Evolutionary conservation across 2,329 filamentous ascomycete genomes (phyloP), one percentile per base, ranked within the genome.

Genomic region (Penicillium frequentans): DNA sequence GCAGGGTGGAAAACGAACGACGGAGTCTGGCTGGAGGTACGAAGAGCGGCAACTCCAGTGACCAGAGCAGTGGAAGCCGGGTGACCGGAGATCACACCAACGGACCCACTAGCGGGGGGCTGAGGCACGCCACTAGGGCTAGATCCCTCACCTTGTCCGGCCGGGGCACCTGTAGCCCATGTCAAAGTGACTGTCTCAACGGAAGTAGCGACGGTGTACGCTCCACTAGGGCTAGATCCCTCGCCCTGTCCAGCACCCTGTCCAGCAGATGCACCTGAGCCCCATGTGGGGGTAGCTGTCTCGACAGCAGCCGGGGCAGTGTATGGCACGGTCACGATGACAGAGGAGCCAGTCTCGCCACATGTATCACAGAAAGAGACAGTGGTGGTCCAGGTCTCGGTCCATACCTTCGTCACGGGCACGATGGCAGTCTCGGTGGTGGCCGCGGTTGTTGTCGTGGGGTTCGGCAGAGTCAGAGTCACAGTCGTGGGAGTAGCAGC

Each of bases 401-500:
- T 33, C 31, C 31, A 33, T 33, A 11, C 11, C 11, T 33, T 5
- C 13, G 31, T 33, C 13, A 33, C 31, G 31, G 31, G 27, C 23
- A 35, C 39, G n/a, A 35, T 42, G 24, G 61, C 53, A 21, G 58
- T 59, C 26, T 49, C 54, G 16, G 60, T 31, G 14, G 39, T 54
- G n/a, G 46, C 49, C 46, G 49, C 51, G 14, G 56, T 54, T 4
- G 61, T 31, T 16, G 59, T 55, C n/a, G 60, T 61, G 16, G 61
- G 51, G 19, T 57, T 56, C 19, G 69, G 70, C 27, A 71, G 53
- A 29, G 72, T 75, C 29, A 75, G 68, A 27, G 72, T 73, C 45
- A 76, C 74, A 2, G 73, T 74, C 3, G 74, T 75, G 9, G 75
- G 71, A 10, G 66, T 74, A 9, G 70, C 59, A 11, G 70, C 75